A percentile compares a stretch with the other conserved stretches of the same genome.
phyloP scores from a whole-genome alignment of 306 rosid genomes.

The Corylus avellana region DNA sequence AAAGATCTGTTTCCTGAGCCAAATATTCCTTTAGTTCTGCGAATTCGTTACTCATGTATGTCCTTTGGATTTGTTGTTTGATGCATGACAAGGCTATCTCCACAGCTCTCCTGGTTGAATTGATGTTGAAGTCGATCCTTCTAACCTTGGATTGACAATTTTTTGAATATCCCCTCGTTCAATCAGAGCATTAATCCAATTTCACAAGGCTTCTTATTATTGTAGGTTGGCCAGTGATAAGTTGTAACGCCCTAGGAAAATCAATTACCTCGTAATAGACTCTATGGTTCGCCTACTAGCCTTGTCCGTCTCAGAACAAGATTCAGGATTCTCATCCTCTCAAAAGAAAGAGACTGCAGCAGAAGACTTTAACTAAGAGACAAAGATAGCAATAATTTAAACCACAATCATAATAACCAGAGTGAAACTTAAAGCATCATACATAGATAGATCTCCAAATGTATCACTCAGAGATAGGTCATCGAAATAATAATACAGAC shows the following conservation, averaged over 20 bases:
- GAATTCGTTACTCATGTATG: slow-evolving; percentile 33
- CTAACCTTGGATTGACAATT: slow-evolving; percentile 17
- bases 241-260: background rate
- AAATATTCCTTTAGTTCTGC: slow-evolving; percentile 32
- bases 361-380: too few species aligned
- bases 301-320: too few species aligned
- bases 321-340: too few species aligned
- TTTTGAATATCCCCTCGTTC: slow-evolving; percentile 17
- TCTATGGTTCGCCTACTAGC: too few species aligned
- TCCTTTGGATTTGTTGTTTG: slow-evolving; percentile 19
- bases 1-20: background rate
- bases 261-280: too few species aligned
- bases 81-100: slow-evolving; percentile 34
- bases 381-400: too few species aligned
- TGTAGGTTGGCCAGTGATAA: slow-evolving; percentile 24
- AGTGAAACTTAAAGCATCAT: too few species aligned
- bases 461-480: too few species aligned
- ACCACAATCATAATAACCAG: too few species aligned
- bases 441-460: too few species aligned
- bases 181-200: slow-evolving; percentile 4
- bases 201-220: background rate
- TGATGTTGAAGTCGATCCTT: slow-evolving; percentile 13
- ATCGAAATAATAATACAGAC: too few species aligned
- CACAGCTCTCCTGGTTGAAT: slow-evolving; percentile 28
- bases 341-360: too few species aligned